Evolutionary conservation across 1,139 yeast species (phyloP).

Genomic region (Yamadazyma spencermartinsiae): DNA sequence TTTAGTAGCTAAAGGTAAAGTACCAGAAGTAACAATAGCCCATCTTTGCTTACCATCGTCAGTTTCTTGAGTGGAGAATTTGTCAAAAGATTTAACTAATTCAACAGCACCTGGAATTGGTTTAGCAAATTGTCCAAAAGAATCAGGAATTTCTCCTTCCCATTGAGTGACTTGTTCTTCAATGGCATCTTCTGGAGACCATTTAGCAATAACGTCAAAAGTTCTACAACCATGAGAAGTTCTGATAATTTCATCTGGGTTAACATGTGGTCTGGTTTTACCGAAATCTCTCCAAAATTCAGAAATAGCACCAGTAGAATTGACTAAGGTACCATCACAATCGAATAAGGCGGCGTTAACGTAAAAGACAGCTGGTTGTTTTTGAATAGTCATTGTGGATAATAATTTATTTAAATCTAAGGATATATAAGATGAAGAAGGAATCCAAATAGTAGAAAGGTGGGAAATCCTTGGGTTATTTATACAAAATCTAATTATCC

Average conservation of each 20-base stretch:
- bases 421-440: not conserved
- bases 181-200: slow-evolving; percentile 74
- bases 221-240: slow-evolving; percentile 85
- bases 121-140: slow-evolving; percentile 68
- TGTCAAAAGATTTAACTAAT: slow-evolving; percentile 56
- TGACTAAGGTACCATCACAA: slow-evolving; percentile 82
- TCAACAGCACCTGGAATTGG: slow-evolving; percentile 76
- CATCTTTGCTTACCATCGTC: slow-evolving; percentile 53
- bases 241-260: slow-evolving; percentile 68
- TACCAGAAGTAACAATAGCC: slow-evolving; percentile 88
- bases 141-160: slow-evolving; percentile 71
- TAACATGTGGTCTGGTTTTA: slow-evolving; percentile 66
- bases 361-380: slow-evolving; percentile 49
- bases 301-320: slow-evolving; percentile 80
- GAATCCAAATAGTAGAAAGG: not conserved
- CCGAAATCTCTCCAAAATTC: slow-evolving; percentile 79
- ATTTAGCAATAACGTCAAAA: slow-evolving; percentile 69
- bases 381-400: slow-evolving; percentile 23
- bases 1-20: slow-evolving; percentile 70
- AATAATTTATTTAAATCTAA: not conserved
- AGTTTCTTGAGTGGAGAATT: slow-evolving; percentile 40
- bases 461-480: slow-evolving; percentile 6
- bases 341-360: slow-evolving; percentile 65
- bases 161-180: slow-evolving; percentile 65
- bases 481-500: slow-evolving; percentile 4